Conservation (phyloP, 257 asterid species). For the Solanum gandarillasii region DNA sequence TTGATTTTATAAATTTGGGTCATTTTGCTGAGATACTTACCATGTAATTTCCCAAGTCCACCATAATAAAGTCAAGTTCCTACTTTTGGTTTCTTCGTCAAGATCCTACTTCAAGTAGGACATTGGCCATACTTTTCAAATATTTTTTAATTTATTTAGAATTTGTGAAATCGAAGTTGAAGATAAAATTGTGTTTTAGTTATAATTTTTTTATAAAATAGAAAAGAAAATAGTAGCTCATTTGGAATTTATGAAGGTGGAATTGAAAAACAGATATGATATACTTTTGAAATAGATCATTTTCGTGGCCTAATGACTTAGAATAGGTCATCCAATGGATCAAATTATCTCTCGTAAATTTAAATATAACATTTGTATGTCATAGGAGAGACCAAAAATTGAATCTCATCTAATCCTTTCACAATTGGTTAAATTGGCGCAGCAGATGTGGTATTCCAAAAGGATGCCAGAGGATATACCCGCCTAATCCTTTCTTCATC, state of each 20-base stretch:
- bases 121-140: background rate
- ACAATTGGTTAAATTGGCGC: background rate
- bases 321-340: background rate
- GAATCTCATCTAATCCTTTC: background rate
- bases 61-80: background rate
- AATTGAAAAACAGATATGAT: background rate
- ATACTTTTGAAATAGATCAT: background rate
- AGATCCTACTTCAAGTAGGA: background rate
- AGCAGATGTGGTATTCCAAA: background rate
- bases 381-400: background rate
- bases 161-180: background rate
- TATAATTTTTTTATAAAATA: background rate
- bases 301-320: background rate
- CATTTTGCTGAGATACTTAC: background rate
- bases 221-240: background rate
- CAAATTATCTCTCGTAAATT: background rate
- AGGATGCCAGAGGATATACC: background rate
- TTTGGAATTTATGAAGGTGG: background rate
- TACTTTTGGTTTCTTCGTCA: background rate
- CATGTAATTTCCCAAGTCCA: background rate
- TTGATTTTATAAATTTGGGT: background rate
- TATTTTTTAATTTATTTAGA: background rate
- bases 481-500: background rate
- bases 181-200: background rate
- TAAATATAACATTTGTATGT: background rate